phyloP scores from a whole-genome alignment of 139 green algal species.

The Coccomyxa sp. region DNA sequence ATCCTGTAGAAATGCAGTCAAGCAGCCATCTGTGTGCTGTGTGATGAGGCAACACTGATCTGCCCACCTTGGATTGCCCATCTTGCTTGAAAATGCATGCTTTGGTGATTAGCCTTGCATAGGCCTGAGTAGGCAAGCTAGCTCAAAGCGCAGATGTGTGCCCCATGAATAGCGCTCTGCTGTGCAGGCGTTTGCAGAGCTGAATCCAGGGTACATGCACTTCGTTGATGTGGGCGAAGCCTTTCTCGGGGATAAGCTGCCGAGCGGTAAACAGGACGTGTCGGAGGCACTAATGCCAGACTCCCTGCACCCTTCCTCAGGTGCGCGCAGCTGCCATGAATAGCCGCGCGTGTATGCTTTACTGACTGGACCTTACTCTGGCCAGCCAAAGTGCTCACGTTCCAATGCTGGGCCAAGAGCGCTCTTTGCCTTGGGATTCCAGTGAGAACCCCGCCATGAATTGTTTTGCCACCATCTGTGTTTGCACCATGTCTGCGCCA shows the following conservation, averaged over 20 bases:
- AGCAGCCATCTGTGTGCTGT: not conserved
- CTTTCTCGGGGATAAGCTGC: not conserved
- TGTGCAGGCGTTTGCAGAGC: not conserved
- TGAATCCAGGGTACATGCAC: not conserved
- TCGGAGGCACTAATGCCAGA: not conserved
- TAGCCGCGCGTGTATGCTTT: no score
- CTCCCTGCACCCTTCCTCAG: not conserved
- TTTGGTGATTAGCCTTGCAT: not conserved
- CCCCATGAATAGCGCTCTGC: not conserved
- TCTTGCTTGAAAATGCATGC: not conserved
- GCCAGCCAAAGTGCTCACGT: no score
- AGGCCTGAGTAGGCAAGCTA: not conserved
- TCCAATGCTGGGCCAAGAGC: no score
- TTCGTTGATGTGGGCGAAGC: not conserved
- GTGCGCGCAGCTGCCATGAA: no score
- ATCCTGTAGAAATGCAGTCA: not conserved
- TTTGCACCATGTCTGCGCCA: no score
- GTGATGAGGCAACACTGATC: not conserved
- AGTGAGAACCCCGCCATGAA: no score
- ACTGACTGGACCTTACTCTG: no score
- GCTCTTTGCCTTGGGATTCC: no score
- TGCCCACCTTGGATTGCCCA: not conserved
- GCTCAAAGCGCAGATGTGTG: not conserved
- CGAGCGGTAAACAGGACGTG: not conserved
- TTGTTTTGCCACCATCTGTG: no score